These are phyloP conservation scores for Hypsizygus ulmarius DNA, from an alignment of 1,284 basidiomycete genomes.

Conservation along the genomic window DNA sequence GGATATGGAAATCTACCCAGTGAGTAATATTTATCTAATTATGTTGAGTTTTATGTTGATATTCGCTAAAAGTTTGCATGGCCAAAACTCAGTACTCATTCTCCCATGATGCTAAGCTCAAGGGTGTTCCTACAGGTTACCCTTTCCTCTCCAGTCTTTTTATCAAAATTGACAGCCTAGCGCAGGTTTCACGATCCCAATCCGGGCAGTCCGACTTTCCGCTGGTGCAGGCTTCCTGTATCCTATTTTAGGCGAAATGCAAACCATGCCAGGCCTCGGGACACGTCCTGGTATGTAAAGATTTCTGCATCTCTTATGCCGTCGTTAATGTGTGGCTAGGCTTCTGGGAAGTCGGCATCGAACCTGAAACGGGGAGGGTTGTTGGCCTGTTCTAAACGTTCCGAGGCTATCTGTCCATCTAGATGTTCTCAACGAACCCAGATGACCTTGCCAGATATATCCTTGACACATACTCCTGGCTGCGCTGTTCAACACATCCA, in stretches of 20 bases:
- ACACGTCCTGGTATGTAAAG: slow-evolving; percentile 76
- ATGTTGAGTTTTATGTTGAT: slow-evolving; percentile 14
- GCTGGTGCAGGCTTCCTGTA: slow-evolving; percentile 97
- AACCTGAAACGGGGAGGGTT: slow-evolving; percentile 67
- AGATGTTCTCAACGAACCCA: slow-evolving; percentile 16
- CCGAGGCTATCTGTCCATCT: background rate
- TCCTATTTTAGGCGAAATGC: slow-evolving; percentile 92
- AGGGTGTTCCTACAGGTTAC: slow-evolving; percentile 77
- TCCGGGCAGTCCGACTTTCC: slow-evolving; percentile 84
- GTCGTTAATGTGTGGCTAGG: slow-evolving; percentile 41
- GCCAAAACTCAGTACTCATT: slow-evolving; percentile 98
- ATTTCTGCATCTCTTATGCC: background rate
- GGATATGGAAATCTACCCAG: slow-evolving; percentile 82
- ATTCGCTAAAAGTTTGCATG: slow-evolving; percentile 75
- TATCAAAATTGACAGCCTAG: slow-evolving; percentile 3
- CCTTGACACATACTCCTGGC: slow-evolving; percentile 10
- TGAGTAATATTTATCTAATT: slow-evolving; percentile 37
- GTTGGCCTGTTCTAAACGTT: slow-evolving; percentile 67
- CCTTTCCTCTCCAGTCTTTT: slow-evolving; percentile 15
- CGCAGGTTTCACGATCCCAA: slow-evolving; percentile 87
- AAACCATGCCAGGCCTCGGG: slow-evolving; percentile 96
- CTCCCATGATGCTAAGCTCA: slow-evolving; percentile 90
- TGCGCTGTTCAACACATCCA: slow-evolving; percentile 18
- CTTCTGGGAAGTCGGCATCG: slow-evolving; percentile 86
- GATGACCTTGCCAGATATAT: slow-evolving; percentile 9